Conservation (phyloP, 768 basidiomycete genomes). For the Myochromella boudieri region DNA sequence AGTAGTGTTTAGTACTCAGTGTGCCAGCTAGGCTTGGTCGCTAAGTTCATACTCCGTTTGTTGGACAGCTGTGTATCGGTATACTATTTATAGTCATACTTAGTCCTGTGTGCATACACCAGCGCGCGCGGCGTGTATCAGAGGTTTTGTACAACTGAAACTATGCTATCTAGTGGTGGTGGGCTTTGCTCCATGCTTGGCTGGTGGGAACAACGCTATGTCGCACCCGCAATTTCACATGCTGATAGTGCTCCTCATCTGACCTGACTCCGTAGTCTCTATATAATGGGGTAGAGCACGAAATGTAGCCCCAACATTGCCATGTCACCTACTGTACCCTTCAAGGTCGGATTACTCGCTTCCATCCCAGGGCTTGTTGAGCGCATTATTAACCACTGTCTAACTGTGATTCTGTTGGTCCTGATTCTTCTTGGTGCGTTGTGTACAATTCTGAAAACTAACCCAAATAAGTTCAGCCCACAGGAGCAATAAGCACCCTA, state of each 20-base stretch:
- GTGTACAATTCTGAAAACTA: background rate
- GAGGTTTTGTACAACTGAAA: too few relatives aligned
- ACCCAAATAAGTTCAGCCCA: background rate
- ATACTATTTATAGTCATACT: too few relatives aligned
- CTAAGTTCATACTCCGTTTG: too few relatives aligned
- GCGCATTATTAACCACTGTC: background rate
- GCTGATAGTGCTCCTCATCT: slow-evolving; percentile 1
- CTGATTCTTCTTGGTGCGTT: slow-evolving; percentile 8
- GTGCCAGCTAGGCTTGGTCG: too few relatives aligned
- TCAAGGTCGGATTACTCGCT: slow-evolving; percentile 2
- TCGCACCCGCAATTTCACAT: slow-evolving; percentile 1
- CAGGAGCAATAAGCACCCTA: slow-evolving; percentile 12
- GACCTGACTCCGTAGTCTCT: background rate
- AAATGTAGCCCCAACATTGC: too few relatives aligned
- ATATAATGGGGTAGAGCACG: background rate
- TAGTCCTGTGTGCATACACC: too few relatives aligned
- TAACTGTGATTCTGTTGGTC: background rate
- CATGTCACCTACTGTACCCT: slow-evolving; percentile 10
- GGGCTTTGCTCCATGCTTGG: too few relatives aligned
- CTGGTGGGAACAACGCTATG: too few relatives aligned
- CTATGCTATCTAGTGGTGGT: too few relatives aligned
- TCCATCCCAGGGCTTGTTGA: background rate
- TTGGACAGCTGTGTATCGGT: too few relatives aligned
- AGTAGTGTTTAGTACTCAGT: background rate
- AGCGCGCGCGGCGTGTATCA: too few relatives aligned